Evolutionary conservation across 2,329 filamentous ascomycete species (phyloP).

Genomic region (Zalaria obscura): DNA sequence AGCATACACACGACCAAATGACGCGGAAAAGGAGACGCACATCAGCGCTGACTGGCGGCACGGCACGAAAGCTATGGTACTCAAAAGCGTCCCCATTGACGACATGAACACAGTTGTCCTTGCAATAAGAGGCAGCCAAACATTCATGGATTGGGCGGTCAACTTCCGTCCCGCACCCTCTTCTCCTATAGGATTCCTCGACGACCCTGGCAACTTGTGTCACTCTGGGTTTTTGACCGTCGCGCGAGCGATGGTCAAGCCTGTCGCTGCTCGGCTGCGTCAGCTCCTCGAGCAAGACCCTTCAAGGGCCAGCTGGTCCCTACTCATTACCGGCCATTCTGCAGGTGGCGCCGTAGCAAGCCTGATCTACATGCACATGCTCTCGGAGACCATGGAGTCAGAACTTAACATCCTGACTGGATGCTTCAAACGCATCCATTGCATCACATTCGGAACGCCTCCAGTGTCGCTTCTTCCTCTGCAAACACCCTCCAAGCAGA

Average conservation of each 20-base stretch:
- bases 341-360: conserved; percentile 74
- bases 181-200: conserved; percentile 55
- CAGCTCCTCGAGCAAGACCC: conserved; percentile 61
- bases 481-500: conserved; percentile 34
- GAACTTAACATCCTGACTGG: conserved; percentile 56
- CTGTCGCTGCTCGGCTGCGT: conserved; percentile 57
- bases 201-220: conserved; percentile 63
- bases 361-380: conserved; percentile 71
- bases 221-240: conserved; percentile 69
- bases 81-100: conserved; percentile 69
- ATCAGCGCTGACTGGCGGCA: conserved; percentile 56
- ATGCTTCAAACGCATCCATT: conserved; percentile 67
- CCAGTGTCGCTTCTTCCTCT: conserved; percentile 61
- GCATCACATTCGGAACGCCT: conserved; percentile 73
- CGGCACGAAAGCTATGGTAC: conserved; percentile 74
- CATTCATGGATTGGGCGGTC: conserved; percentile 75
- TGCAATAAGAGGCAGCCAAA: conserved; percentile 67
- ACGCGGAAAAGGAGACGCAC: conserved; percentile 51
- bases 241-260: conserved; percentile 58
- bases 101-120: conserved; percentile 68
- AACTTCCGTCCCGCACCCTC: conserved; percentile 60
- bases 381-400: conserved; percentile 45
- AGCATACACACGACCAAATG: conserved; percentile 54
- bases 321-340: conserved; percentile 75
- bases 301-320: conserved; percentile 46